Base-by-base conservation (phyloP, 495 filamentous ascomycete species). In the Penicillium dipodomyicola region DNA sequence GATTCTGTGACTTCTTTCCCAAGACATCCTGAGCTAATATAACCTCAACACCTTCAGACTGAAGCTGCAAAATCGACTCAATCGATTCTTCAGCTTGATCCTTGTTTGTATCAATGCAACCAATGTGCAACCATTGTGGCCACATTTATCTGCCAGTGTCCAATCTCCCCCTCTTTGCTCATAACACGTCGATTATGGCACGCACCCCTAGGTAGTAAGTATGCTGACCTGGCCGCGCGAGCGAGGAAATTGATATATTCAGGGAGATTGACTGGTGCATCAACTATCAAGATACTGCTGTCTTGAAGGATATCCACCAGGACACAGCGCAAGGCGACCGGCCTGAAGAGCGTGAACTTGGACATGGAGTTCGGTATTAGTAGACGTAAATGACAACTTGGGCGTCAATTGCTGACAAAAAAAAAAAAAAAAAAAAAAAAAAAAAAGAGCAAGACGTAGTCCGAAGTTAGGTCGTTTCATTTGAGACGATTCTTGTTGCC, bases 211-310 rank as follows among this genome's bases (percentile, higher is more conserved):
- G 66, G 75, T 1, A 81, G 67, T 76, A 80, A 12, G 76, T 64
- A 33, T 44, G 52, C 14, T 35, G 44, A 19, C 63, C 71, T 19
- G 33, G 37, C 39, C 2, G 65, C 51, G 0, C 58, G 64, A 10
- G 62, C 47, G 4, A 81, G 71, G n/a, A 80, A 57, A 50, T 79
- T 79, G 37, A 77, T 66, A 44, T 81, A 76, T 0, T 75, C 76
- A 15, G 70, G 66, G 5, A 79, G 54, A 57, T 81, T 76, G 0
- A 76, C 77, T 5, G 78, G 78, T 10, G 68, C 67, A 52, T 78
- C 65, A 23, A 81, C 65, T 9, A 80, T 60, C 20, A 67, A 62
- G 2, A 78, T 22, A 23, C 60, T 65, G 14, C 63, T 62, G 41
- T 80, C 74, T 11, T 65, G 61, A 52, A 79, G 77, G 25, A 79